phyloP scores from a whole-genome alignment of 1,284 basidiomycete genomes.

The Moniliophthora roreri region DNA sequence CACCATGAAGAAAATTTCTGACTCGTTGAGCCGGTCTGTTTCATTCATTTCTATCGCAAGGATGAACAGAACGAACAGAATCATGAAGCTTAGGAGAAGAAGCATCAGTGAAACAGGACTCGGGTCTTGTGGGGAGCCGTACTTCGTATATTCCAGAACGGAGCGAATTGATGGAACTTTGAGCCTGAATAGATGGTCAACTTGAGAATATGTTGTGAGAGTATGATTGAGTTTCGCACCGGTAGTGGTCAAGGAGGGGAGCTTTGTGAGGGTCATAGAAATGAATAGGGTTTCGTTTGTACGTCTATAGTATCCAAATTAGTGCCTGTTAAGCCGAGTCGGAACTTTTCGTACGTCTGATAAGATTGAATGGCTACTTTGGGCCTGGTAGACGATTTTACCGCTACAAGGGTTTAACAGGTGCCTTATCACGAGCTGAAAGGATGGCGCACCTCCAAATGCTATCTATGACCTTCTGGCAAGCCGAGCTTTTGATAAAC shows the following conservation, averaged over 20 bases:
- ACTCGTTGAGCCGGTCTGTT: constrained; percentile 55
- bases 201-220: no score
- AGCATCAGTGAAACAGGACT: constrained; percentile 1
- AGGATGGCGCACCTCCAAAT: constrained; percentile 60
- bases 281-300: constrained; percentile 89
- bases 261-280: constrained; percentile 94
- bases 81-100: constrained; percentile 61
- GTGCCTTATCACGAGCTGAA: background rate
- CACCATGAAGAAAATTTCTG: constrained; percentile 76
- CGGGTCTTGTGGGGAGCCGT: constrained; percentile 21
- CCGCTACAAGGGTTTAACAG: constrained; percentile 47
- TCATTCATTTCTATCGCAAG: constrained; percentile 78
- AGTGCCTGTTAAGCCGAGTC: background rate
- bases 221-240: constrained; percentile 55
- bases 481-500: constrained; percentile 85
- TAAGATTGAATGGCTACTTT: constrained; percentile 83
- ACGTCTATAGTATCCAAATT: constrained; percentile 62
- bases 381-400: constrained; percentile 86
- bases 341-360: constrained; percentile 62
- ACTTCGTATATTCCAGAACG: constrained; percentile 87
- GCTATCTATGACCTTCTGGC: constrained; percentile 83
- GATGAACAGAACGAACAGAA: constrained; percentile 83
- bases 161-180: constrained; percentile 92
- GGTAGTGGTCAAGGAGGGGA: constrained; percentile 90
- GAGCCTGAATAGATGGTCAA: constrained; percentile 47